Base-by-base conservation (phyloP, 75 land plant species). In the Selaginella moellendorffii region DNA sequence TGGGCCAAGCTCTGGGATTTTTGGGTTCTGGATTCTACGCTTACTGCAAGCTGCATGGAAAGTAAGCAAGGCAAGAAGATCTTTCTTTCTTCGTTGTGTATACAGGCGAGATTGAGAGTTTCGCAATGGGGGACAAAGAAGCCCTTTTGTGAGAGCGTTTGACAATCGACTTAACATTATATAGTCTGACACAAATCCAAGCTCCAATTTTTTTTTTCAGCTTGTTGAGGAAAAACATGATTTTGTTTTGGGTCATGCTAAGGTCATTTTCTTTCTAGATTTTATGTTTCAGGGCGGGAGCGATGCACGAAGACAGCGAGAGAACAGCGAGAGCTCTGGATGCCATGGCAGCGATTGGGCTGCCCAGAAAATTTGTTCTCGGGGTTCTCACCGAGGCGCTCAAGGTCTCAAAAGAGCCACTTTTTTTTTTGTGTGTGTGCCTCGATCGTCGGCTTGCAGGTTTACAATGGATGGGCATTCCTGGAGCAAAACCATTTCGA, bases 1-100 rank as follows among this genome's bases (percentile, higher is more conserved):
- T 88, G 24, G 97, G 97, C 10, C 97, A 92, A 75, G 59, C 64
- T 61, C 86, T 92, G 22, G 97, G 59, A 56, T 56, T 56, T 19
- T 56, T 56, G 59, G 59, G 59, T 2, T 56, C 59, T 8, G 19
- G 59, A 21, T 56, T 56, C 24, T 56, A 56, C 24, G 59, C 59
- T 2, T 56, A 56, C 59, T 56, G 59, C 24, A 56, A 56, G n/a
- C 24, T 56, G 24, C 5, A 56, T 2, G 59, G 59, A 19, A 56
- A 56, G 59, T 56, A 56, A 36, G 46, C 5, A 36, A 5, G 46
- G 46, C 10, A 36, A 36, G 46, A 5, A 36, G 14, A n/a, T n/a
- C n/a, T n/a, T n/a, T n/a, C n/a, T n/a, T n/a, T n/a, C n/a, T n/a
- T n/a, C n/a, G n/a, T n/a, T n/a, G n/a, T n/a, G n/a, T n/a, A n/a